phyloP scores from a whole-genome alignment of 768 basidiomycete genomes.

The Tylopilus plumbeoviolaceoides region DNA sequence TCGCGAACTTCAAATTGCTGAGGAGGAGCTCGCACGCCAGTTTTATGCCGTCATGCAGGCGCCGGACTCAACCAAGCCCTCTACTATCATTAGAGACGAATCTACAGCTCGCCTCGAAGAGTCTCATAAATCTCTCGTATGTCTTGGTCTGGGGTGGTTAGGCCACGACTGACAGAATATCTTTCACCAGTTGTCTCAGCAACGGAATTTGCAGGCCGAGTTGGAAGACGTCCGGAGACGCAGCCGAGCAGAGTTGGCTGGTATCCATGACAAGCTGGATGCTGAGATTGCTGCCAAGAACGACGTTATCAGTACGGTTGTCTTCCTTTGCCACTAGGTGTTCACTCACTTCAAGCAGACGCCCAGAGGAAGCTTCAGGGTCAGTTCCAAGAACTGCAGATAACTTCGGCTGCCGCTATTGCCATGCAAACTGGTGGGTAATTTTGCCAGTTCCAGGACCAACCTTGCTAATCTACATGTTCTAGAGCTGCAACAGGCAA shows the following conservation, averaged over 20 bases:
- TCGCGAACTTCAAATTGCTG: slow-evolving; percentile 57
- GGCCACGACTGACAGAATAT: not conserved
- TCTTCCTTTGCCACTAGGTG: not conserved
- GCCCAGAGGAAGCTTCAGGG: slow-evolving; percentile 56
- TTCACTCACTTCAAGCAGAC: slow-evolving; percentile 34
- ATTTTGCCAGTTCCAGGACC: not conserved
- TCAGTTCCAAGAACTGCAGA: slow-evolving; percentile 60
- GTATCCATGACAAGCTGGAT: slow-evolving; percentile 56
- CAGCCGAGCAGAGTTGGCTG: slow-evolving; percentile 55
- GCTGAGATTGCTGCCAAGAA: slow-evolving; percentile 46
- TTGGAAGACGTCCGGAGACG: slow-evolving; percentile 62
- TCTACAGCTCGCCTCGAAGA: slow-evolving; percentile 52
- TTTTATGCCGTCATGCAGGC: slow-evolving; percentile 31
- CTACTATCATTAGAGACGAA: slow-evolving; percentile 35
- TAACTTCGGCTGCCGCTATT: slow-evolving; percentile 53
- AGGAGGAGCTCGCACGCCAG: slow-evolving; percentile 36
- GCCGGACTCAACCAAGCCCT: slow-evolving; percentile 43
- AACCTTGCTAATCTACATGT: slow-evolving; percentile 1
- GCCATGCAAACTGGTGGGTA: slow-evolving; percentile 54
- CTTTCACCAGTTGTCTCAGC: slow-evolving; percentile 53
- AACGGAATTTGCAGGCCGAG: slow-evolving; percentile 60
- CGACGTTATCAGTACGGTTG: slow-evolving; percentile 52
- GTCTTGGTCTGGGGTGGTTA: slow-evolving; percentile 12
- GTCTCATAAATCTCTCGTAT: slow-evolving; percentile 64
- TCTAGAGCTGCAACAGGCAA: slow-evolving; percentile 57